phyloP scores from a whole-genome alignment of 2,329 filamentous ascomycete genomes.

The Cadophora sp. region DNA sequence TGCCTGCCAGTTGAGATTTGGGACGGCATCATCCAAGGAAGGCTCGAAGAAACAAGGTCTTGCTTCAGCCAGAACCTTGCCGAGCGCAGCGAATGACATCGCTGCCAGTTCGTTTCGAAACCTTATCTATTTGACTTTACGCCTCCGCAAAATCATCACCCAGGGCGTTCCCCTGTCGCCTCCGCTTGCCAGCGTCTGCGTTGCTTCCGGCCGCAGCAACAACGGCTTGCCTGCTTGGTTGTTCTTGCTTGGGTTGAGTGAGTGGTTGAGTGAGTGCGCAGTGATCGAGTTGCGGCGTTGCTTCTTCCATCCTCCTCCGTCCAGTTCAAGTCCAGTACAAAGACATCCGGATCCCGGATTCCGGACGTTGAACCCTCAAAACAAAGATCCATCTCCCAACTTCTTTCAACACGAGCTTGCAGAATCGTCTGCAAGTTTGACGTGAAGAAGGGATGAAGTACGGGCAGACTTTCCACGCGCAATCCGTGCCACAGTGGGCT shows the following conservation, averaged over 20 bases:
- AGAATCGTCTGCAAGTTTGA: slow-evolving; percentile 18
- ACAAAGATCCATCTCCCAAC: neutral
- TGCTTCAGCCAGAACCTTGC: slow-evolving; percentile 1
- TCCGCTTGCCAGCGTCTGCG: slow-evolving; percentile 10
- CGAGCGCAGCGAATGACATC: slow-evolving; percentile 11
- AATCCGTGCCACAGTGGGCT: slow-evolving; percentile 84
- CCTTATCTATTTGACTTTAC: slow-evolving; percentile 11
- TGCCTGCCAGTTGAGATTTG: neutral
- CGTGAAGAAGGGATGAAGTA: slow-evolving; percentile 68
- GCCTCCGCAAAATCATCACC: slow-evolving; percentile 5
- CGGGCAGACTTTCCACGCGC: slow-evolving; percentile 74
- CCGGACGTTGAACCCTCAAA: neutral
- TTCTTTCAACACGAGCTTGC: neutral
- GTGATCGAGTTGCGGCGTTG: neutral
- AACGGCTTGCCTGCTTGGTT: neutral
- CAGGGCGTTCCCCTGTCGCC: slow-evolving; percentile 1
- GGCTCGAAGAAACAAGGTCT: slow-evolving; percentile 4
- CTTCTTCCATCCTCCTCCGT: neutral
- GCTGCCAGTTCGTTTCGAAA: slow-evolving; percentile 7
- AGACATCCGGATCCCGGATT: slow-evolving; percentile 11
- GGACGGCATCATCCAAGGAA: slow-evolving; percentile 12
- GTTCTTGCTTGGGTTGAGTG: neutral
- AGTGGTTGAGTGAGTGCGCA: neutral
- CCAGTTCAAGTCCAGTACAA: slow-evolving; percentile 1
- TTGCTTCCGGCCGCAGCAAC: neutral